These are phyloP conservation scores for Erodium moschatum DNA, from an alignment of 441 rosid species.

Conservation along the genomic window DNA sequence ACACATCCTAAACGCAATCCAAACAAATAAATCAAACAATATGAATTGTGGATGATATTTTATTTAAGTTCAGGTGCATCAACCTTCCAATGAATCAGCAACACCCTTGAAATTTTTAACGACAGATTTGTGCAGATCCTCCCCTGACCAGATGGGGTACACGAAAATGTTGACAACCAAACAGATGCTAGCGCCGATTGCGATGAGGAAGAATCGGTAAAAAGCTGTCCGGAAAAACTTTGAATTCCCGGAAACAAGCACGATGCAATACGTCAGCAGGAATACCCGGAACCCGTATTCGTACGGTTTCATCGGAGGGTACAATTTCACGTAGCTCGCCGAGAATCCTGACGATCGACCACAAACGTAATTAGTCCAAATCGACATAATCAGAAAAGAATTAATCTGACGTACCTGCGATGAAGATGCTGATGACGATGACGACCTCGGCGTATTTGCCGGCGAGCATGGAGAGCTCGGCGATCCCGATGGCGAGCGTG, in stretches of 20 bases:
- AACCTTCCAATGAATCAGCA: conserved; percentile 74
- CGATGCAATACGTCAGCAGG: conserved; percentile 67
- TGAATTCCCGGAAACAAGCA: conserved; percentile 62
- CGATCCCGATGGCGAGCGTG: conserved; percentile 69
- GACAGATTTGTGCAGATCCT: conserved; percentile 69
- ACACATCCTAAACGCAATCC: conserved; percentile 30
- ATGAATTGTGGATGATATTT: no score
- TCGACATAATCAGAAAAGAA: no score
- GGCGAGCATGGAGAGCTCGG: conserved; percentile 42
- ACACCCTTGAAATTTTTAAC: conserved; percentile 72
- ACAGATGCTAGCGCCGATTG: conserved; percentile 56
- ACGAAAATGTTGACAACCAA: conserved; percentile 51
- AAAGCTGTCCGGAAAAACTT: conserved; percentile 48
- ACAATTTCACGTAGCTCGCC: conserved; percentile 49
- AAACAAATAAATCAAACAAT: background rate
- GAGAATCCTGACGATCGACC: conserved; percentile 34
- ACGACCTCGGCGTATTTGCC: conserved; percentile 51
- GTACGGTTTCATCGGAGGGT: conserved; percentile 65
- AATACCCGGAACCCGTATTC: conserved; percentile 82
- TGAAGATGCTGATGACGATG: conserved; percentile 57
- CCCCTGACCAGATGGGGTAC: conserved; percentile 86
- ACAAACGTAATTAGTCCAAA: no score
- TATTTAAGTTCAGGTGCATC: conserved; percentile 7
- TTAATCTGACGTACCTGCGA: no score
- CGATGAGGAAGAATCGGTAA: conserved; percentile 51